A percentile compares a stretch with the other conserved stretches of the same genome.
These are phyloP conservation scores for Mycosphaerelloides madeirae DNA, from an alignment of 2,329 filamentous ascomycete genomes.

Conservation along the genomic window DNA sequence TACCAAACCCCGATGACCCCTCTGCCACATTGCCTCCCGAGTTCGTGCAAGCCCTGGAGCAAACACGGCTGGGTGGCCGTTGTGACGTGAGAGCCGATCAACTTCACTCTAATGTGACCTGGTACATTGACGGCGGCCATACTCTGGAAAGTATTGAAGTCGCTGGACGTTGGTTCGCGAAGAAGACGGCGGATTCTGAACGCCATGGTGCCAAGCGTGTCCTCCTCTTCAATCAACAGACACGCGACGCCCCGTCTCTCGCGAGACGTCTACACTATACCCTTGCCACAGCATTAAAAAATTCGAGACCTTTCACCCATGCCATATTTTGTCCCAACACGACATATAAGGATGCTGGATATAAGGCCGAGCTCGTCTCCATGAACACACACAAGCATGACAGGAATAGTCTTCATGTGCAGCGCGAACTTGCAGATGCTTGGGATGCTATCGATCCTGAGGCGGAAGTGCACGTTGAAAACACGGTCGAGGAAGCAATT, in stretches of 20 bases:
- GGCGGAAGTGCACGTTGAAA: constrained; percentile 52
- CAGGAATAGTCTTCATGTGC: constrained; percentile 59
- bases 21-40: constrained; percentile 51
- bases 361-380: constrained; percentile 58
- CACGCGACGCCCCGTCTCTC: constrained; percentile 66
- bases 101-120: constrained; percentile 51
- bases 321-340: constrained; percentile 80
- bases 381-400: constrained; percentile 57
- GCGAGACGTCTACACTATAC: constrained; percentile 59
- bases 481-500: constrained; percentile 68
- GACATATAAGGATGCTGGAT: constrained; percentile 58
- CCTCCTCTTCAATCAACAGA: constrained; percentile 90
- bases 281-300: constrained; percentile 41
- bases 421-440: constrained; percentile 58
- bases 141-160: constrained; percentile 77
- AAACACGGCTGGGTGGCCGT: constrained; percentile 67
- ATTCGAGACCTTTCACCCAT: constrained; percentile 56
- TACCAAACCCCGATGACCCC: constrained; percentile 39
- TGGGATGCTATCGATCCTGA: constrained; percentile 56
- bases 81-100: constrained; percentile 64
- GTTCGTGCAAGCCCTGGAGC: constrained; percentile 61
- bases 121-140: constrained; percentile 85
- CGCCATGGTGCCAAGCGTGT: constrained; percentile 42
- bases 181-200: constrained; percentile 31
- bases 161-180: constrained; percentile 71